These are phyloP conservation scores for Barnettozyma populi DNA, from an alignment of 805 yeast species.

Conservation along the genomic window DNA sequence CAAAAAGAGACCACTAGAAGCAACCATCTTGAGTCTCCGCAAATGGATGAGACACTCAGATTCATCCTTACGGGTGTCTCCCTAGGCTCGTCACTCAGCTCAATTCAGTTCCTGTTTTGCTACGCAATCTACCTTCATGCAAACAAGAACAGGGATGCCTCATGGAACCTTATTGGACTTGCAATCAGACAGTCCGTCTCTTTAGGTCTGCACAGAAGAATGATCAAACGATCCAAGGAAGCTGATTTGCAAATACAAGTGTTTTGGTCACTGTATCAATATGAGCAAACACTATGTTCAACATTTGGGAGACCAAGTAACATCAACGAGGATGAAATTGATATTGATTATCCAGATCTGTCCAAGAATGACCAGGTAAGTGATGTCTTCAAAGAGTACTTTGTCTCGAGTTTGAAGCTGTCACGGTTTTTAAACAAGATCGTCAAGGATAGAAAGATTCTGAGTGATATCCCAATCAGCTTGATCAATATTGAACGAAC, in stretches of 20 bases:
- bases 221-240: slow-evolving; percentile 21
- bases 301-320: slow-evolving; percentile 42
- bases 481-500: slow-evolving; percentile 37
- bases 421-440: slow-evolving; percentile 36
- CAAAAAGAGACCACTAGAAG: slow-evolving; percentile 8
- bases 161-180: slow-evolving; percentile 41
- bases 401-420: slow-evolving; percentile 30
- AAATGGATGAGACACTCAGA: slow-evolving; percentile 37
- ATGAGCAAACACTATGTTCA: slow-evolving; percentile 36
- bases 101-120: slow-evolving; percentile 38
- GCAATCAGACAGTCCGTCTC: slow-evolving; percentile 44
- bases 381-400: slow-evolving; percentile 27
- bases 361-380: slow-evolving; percentile 13
- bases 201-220: slow-evolving; percentile 41
- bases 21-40: slow-evolving; percentile 18
- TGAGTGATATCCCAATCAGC: slow-evolving; percentile 33
- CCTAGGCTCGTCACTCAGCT: slow-evolving; percentile 38
- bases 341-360: slow-evolving; percentile 34
- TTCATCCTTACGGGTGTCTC: slow-evolving; percentile 38
- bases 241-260: slow-evolving; percentile 28
- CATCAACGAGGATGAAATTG: slow-evolving; percentile 40
- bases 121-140: slow-evolving; percentile 40
- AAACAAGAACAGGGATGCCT: slow-evolving; percentile 41
- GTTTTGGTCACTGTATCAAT: slow-evolving; percentile 39
- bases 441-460: slow-evolving; percentile 33